Evolutionary conservation across 306 rosid species (phyloP).

Genomic region (Rubus idaeus): DNA sequence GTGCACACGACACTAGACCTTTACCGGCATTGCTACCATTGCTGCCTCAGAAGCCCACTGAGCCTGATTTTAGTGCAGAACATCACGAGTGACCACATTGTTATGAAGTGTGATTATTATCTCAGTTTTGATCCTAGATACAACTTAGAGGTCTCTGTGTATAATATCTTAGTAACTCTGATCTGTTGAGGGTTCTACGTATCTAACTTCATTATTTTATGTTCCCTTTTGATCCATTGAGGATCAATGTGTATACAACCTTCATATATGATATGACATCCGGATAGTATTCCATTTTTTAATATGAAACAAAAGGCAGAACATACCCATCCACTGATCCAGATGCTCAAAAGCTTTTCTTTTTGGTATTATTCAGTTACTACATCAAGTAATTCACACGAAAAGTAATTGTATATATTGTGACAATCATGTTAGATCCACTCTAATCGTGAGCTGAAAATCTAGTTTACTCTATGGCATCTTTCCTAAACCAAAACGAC

Average conservation of each 20-base stretch:
- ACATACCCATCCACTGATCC: too few relatives aligned
- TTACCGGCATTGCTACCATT: conserved; percentile 40
- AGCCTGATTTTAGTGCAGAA: conserved; percentile 57
- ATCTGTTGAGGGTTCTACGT: neutral
- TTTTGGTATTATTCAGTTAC: too few relatives aligned
- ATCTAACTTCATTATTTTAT: neutral
- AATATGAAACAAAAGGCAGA: too few relatives aligned
- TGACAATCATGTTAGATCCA: neutral
- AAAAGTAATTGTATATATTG: neutral
- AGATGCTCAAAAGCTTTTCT: neutral
- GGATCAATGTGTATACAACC: neutral
- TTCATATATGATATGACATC: neutral
- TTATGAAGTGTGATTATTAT: neutral
- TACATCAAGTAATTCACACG: too few relatives aligned
- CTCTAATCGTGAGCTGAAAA: neutral
- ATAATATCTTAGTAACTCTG: neutral
- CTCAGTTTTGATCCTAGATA: neutral
- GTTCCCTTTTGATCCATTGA: neutral
- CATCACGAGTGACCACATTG: conserved; percentile 10
- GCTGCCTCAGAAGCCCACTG: conserved; percentile 67
- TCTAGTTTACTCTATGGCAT: neutral
- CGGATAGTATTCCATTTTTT: too few relatives aligned
- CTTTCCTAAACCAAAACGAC: neutral
- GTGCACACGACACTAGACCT: conserved; percentile 16
- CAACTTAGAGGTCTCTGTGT: neutral